Evolutionary conservation across 1,284 basidiomycete genomes (phyloP).

Genomic region (Volvariella volvacea): DNA sequence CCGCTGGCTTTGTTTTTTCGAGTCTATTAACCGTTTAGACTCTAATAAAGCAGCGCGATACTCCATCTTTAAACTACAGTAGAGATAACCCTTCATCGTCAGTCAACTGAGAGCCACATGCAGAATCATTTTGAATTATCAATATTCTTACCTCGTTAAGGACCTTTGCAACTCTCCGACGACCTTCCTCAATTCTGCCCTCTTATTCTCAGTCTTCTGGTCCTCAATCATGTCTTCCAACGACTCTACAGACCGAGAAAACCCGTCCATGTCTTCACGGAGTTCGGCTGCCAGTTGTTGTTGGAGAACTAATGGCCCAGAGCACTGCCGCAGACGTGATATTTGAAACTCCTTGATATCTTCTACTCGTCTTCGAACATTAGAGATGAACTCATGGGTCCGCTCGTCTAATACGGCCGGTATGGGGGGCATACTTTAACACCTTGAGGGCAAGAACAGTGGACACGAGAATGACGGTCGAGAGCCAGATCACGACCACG

Average conservation of each 20-base stretch:
- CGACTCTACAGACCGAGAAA: slow-evolving; percentile 58
- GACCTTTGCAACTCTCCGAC: slow-evolving; percentile 31
- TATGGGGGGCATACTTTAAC: slow-evolving; percentile 53
- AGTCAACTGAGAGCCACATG: no score
- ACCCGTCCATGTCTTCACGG: slow-evolving; percentile 63
- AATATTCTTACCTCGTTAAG: not conserved
- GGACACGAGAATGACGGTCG: no score
- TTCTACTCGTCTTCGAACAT: slow-evolving; percentile 47
- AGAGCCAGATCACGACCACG: no score
- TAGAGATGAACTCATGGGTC: slow-evolving; percentile 39
- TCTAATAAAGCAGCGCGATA: slow-evolving; percentile 57
- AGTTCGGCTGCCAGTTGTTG: slow-evolving; percentile 71
- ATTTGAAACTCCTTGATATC: slow-evolving; percentile 71
- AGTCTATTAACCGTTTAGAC: slow-evolving; percentile 69
- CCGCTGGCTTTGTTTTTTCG: slow-evolving; percentile 46
- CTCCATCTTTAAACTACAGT: slow-evolving; percentile 54
- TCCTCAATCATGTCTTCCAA: slow-evolving; percentile 64
- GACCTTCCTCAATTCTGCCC: slow-evolving; percentile 41
- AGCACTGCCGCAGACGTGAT: slow-evolving; percentile 61
- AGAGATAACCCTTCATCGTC: not conserved
- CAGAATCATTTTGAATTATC: slow-evolving; percentile 14
- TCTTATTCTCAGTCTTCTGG: slow-evolving; percentile 48
- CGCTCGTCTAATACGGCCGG: slow-evolving; percentile 47
- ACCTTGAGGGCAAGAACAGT: no score
- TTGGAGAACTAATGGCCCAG: slow-evolving; percentile 60